Percentiles rank a stretch among this genome's conserved stretches.
Conservation (phyloP, 805 yeast species). For the Pichia eremophila region DNA sequence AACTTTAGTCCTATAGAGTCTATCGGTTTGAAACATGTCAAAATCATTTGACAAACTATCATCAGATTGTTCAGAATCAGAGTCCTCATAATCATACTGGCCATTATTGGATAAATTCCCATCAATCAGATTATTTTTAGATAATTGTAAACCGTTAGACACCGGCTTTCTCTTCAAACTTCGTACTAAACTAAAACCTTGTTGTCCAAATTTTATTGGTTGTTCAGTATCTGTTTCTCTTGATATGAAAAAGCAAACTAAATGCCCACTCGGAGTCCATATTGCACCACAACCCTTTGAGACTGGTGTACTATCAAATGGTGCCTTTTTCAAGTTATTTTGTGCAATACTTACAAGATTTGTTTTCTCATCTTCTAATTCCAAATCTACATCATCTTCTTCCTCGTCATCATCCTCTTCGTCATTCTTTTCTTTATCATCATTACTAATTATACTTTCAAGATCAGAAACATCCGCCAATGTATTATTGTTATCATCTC, state of each 20-base stretch:
- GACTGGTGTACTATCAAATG: slow-evolving; percentile 74
- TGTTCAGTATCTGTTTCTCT: slow-evolving; percentile 35
- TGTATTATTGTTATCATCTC: background rate
- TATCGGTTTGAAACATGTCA: slow-evolving; percentile 53
- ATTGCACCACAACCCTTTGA: slow-evolving; percentile 92
- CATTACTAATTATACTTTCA: background rate
- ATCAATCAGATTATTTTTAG: background rate
- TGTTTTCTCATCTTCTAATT: slow-evolving; percentile 17
- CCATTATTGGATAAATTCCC: background rate
- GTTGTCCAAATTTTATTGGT: slow-evolving; percentile 41
- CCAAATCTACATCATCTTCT: slow-evolving; percentile 11
- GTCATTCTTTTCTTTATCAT: slow-evolving; percentile 25
- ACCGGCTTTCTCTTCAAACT: slow-evolving; percentile 21
- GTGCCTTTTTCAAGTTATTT: slow-evolving; percentile 15
- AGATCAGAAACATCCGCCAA: background rate
- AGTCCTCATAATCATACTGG: slow-evolving; percentile 20
- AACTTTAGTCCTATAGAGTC: slow-evolving; percentile 38
- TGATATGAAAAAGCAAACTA: slow-evolving; percentile 75
- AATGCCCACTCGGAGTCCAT: slow-evolving; percentile 72
- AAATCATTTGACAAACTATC: slow-evolving; percentile 62
- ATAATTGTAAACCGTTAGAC: slow-evolving; percentile 15
- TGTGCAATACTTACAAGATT: slow-evolving; percentile 3
- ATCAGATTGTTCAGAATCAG: slow-evolving; percentile 31
- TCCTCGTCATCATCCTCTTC: slow-evolving; percentile 28
- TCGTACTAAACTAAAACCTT: slow-evolving; percentile 37